Evolutionary conservation across 768 basidiomycete species (phyloP).

Genomic region (Clavaria fumosa): DNA sequence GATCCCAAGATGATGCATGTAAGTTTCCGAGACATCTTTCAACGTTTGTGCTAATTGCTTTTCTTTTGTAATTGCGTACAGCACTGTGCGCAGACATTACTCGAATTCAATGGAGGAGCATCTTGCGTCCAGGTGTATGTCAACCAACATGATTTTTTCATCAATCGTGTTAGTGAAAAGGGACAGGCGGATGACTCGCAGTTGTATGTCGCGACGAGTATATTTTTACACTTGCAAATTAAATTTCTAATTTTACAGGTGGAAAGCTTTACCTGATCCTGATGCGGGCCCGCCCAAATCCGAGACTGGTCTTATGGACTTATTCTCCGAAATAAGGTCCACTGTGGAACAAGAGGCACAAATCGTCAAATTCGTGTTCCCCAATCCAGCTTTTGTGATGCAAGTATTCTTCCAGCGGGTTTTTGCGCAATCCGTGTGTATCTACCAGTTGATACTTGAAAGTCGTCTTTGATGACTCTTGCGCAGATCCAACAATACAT

Average conservation of each 20-base stretch:
- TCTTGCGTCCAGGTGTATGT: constrained; percentile 98
- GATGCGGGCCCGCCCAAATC: constrained; percentile 57
- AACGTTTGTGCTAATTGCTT: not conserved
- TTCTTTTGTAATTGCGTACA: constrained; percentile 20
- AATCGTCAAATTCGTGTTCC: constrained; percentile 97
- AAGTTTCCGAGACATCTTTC: constrained; percentile 14
- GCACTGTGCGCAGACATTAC: constrained; percentile 94
- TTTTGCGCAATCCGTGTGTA: constrained; percentile 89
- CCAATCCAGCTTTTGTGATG: constrained; percentile 92
- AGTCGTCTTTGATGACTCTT: not conserved
- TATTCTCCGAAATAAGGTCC: constrained; percentile 75
- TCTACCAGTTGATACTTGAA: not conserved
- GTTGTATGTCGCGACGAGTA: constrained; percentile 25
- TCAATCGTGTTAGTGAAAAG: constrained; percentile 69
- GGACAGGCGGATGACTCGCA: constrained; percentile 38
- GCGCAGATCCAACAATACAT: constrained; percentile 90
- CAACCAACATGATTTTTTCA: constrained; percentile 99
- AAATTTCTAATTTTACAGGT: constrained; percentile 53
- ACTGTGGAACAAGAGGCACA: constrained; percentile 94
- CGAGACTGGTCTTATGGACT: constrained; percentile 63
- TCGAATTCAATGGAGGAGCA: constrained; percentile 95
- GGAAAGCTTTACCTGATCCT: constrained; percentile 70
- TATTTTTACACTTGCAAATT: constrained; percentile 52
- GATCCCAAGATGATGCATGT: constrained; percentile 99
- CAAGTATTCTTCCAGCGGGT: constrained; percentile 95